phyloP scores from a whole-genome alignment of 176 grass and related monocot species.

The Eremochloa ophiuroides region DNA sequence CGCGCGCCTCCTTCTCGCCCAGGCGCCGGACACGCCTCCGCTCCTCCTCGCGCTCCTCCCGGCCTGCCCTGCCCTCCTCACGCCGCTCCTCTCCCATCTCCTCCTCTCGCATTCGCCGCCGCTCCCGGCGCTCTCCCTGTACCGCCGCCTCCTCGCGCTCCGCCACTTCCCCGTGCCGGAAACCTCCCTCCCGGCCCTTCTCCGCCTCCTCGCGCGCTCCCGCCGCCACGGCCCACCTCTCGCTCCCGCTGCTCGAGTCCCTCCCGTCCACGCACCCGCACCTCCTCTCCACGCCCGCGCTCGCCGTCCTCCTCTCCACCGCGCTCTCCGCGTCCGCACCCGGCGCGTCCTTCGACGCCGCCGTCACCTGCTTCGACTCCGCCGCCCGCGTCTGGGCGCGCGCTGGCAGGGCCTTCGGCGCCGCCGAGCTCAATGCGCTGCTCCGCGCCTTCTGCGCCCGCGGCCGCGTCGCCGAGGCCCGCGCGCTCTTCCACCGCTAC shows the following conservation, averaged over 20 bases:
- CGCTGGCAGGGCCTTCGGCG: conserved; percentile 53
- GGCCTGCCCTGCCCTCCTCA: conserved; percentile 33
- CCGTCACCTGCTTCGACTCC: conserved; percentile 52
- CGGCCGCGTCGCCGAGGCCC: conserved; percentile 57
- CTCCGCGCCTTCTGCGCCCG: conserved; percentile 62
- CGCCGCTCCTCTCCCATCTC: conserved; percentile 46
- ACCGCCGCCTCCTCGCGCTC: conserved; percentile 37
- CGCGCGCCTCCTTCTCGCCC: conserved; percentile 34
- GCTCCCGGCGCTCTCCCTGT: conserved; percentile 48
- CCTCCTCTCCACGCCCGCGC: conserved; percentile 55
- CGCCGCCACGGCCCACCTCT: conserved; percentile 44
- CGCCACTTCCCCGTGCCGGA: conserved; percentile 17
- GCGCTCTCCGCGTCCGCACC: conserved; percentile 27
- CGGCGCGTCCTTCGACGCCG: conserved; percentile 43
- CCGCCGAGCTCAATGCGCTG: conserved; percentile 69
- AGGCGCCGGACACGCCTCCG: conserved; percentile 26
- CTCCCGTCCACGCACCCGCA: conserved; percentile 42
- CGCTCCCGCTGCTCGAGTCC: conserved; percentile 45
- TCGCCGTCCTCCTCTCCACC: conserved; percentile 59
- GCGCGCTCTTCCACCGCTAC: conserved; percentile 59
- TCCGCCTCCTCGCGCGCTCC: conserved; percentile 40
- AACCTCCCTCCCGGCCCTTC: conserved; percentile 27
- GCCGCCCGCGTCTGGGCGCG: conserved; percentile 53
- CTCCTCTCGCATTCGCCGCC: conserved; percentile 57
- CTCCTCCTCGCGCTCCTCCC: conserved; percentile 28